Conservation (phyloP, 106 monocot species). For the Triglochin maritima region DNA sequence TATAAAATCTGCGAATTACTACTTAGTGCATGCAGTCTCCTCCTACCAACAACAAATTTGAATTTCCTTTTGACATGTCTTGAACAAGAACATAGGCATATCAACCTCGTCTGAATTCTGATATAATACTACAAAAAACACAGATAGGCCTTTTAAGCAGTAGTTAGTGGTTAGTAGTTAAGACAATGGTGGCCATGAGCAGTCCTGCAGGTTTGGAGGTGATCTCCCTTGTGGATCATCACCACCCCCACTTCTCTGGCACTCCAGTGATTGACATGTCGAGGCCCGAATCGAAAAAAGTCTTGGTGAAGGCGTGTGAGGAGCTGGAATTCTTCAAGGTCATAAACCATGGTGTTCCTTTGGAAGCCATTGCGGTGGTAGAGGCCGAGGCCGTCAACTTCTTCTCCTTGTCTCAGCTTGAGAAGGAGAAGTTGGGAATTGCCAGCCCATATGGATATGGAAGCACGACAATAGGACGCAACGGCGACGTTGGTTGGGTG, state of each 20-base stretch:
- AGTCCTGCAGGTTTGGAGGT: not conserved
- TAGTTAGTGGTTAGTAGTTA: no score
- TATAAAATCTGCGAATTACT: no score
- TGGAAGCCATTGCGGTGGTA: conserved; percentile 20
- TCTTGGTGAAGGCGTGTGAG: conserved; percentile 42
- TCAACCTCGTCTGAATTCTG: no score
- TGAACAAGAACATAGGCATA: no score
- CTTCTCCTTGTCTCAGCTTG: conserved; percentile 40
- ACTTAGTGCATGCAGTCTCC: no score
- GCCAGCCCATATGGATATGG: conserved; percentile 54
- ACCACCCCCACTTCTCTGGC: not conserved
- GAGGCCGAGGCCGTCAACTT: conserved; percentile 47
- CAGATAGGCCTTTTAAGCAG: no score
- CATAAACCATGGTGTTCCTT: conserved; percentile 41
- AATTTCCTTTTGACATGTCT: no score
- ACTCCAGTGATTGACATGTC: conserved; percentile 49
- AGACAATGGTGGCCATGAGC: not conserved
- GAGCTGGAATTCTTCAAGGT: conserved; percentile 78
- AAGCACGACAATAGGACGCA: conserved; percentile 55
- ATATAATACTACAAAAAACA: no score
- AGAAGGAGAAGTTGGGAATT: conserved; percentile 12
- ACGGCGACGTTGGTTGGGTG: conserved; percentile 88
- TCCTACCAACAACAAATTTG: no score
- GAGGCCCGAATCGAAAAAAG: conserved; percentile 4
- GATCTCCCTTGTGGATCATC: not conserved